Percentiles rank a stretch among this genome's conserved stretches.
Evolutionary conservation across 495 filamentous ascomycete genomes (phyloP).

Genomic region (Bombardia bombarda): DNA sequence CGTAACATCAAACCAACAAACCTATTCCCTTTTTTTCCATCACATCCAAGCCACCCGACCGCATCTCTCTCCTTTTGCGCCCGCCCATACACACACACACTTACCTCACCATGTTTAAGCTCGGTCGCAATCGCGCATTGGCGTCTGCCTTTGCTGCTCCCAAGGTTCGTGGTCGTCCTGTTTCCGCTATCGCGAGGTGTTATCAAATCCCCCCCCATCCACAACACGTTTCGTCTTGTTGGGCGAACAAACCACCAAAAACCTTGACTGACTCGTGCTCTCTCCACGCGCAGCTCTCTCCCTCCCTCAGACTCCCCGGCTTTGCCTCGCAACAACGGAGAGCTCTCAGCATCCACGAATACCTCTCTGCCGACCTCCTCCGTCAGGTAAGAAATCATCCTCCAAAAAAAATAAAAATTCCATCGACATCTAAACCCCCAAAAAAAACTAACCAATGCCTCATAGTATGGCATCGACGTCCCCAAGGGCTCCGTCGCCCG

Average conservation of each 20-base stretch:
- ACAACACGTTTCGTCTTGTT: background rate
- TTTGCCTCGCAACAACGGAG: conserved; percentile 55
- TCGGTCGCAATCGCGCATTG: conserved; percentile 41
- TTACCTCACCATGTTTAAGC: conserved; percentile 34
- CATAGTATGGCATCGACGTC: conserved; percentile 89
- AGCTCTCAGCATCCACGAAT: conserved; percentile 93
- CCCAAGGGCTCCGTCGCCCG: conserved; percentile 81
- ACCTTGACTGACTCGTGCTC: conserved; percentile 7
- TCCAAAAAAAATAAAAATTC: too few relatives aligned
- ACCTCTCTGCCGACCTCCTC: conserved; percentile 84
- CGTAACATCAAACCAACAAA: too few relatives aligned
- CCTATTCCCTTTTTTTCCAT: background rate
- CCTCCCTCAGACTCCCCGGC: conserved; percentile 35
- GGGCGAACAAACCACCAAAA: too few relatives aligned
- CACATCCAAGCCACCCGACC: too few relatives aligned
- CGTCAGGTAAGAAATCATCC: conserved; percentile 70
- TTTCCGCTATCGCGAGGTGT: background rate
- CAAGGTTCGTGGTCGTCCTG: conserved; percentile 27
- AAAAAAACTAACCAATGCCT: too few relatives aligned
- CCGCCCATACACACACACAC: background rate
- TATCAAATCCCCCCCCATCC: background rate
- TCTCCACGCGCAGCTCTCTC: conserved; percentile 21
- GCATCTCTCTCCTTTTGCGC: background rate
- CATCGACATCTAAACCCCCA: too few relatives aligned
- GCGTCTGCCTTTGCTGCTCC: conserved; percentile 39